Conservation (phyloP, 352 stramenopile species). For the Phytophthora fragariae region DNA sequence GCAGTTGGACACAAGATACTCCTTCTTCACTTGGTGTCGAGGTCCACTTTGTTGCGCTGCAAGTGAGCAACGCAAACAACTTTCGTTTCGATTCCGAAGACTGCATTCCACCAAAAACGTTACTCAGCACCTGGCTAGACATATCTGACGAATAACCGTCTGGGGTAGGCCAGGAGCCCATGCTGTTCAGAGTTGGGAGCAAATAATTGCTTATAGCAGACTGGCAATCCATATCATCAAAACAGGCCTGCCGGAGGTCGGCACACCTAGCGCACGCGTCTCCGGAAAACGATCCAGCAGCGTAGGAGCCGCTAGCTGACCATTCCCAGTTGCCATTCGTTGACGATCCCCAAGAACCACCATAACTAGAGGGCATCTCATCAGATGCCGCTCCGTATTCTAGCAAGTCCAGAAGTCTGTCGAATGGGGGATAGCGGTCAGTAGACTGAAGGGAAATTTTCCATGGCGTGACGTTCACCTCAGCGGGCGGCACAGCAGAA, state of each 20-base stretch:
- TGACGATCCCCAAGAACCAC: conserved; percentile 2
- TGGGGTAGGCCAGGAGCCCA: neutral
- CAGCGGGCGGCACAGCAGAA: conserved; percentile 10
- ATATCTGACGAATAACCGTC: conserved; percentile 9
- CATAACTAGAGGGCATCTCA: neutral
- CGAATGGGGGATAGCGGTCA: conserved; percentile 23
- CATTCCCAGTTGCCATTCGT: neutral
- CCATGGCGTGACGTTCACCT: conserved; percentile 26
- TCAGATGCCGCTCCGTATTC: conserved; percentile 11
- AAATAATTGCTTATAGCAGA: conserved; percentile 1
- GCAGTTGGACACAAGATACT: conserved; percentile 14
- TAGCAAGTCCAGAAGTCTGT: conserved; percentile 31
- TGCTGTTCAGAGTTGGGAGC: conserved; percentile 8
- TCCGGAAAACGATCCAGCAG: neutral
- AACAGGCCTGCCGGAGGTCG: conserved; percentile 7
- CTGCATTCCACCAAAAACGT: conserved; percentile 12
- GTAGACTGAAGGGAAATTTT: conserved; percentile 16
- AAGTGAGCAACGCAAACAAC: conserved; percentile 14
- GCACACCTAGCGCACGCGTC: conserved; percentile 9
- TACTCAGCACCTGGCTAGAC: conserved; percentile 5
- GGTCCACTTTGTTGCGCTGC: conserved; percentile 7
- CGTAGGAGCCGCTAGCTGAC: neutral
- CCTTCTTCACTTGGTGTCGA: neutral
- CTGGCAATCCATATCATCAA: conserved; percentile 13
- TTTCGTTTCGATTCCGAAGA: conserved; percentile 9